phyloP scores from a whole-genome alignment of 140 eudicot species.

The Ambrosia hybrid region DNA sequence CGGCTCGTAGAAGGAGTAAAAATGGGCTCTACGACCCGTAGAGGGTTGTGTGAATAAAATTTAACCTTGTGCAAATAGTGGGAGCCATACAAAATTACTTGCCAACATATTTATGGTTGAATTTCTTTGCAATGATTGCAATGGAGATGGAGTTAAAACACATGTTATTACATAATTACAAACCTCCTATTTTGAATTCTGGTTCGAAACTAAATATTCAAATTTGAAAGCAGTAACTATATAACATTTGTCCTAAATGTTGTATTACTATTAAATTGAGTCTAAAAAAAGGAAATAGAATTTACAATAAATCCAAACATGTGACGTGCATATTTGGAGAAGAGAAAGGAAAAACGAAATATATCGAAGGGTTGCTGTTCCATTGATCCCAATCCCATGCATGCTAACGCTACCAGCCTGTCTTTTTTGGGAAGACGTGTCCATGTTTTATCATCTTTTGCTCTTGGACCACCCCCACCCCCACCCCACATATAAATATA shows the following conservation, averaged over 20 bases:
- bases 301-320: neutral
- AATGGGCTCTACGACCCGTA: too few relatives aligned
- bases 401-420: constrained; percentile 37
- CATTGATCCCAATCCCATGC: constrained; percentile 36
- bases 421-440: constrained; percentile 43
- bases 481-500: neutral
- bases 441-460: constrained; percentile 33
- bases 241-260: neutral
- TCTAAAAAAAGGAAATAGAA: constrained; percentile 6
- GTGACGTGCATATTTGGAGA: constrained; percentile 21
- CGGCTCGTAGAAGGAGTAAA: too few relatives aligned
- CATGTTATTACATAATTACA: neutral
- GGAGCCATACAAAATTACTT: too few relatives aligned
- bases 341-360: constrained; percentile 1
- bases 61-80: too few relatives aligned
- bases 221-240: neutral
- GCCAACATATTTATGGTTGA: neutral
- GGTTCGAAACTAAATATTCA: neutral
- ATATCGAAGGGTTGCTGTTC: constrained; percentile 26
- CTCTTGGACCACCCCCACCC: constrained; percentile 33
- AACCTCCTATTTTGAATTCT: neutral
- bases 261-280: neutral
- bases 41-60: too few relatives aligned
- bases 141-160: neutral
- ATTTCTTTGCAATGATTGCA: too few relatives aligned